Evolutionary conservation across 352 stramenopile genomes (phyloP), one percentile per base, ranked within the genome.

Genomic region (Pythium periplocum): DNA sequence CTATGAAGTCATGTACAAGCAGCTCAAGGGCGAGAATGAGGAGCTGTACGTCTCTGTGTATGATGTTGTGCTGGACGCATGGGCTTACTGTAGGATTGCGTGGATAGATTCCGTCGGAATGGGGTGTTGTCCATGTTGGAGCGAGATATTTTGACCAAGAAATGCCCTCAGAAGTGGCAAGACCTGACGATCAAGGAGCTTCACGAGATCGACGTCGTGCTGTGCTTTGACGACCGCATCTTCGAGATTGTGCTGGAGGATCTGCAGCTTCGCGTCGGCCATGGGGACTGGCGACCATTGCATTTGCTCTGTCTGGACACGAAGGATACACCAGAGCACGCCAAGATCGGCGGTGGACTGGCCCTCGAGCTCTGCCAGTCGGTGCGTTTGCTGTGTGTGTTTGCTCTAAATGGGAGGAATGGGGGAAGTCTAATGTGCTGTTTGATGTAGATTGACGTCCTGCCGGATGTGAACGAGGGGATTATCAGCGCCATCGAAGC

Each of bases 201-300:
- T 17, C 74, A 86, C 31, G 65, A 74, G 2, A 75, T 95, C 55
- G 81, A 93, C 49, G 81, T 96, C 17, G 79, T 95, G 33, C 53
- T 96, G n/a, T 95, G 85, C 73, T 96, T 96, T 66, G 87, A 96
- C 64, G 80, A 93, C 66, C 80, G 83, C 54, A 90, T 96, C 53
- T 96, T 91, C 31, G 83, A 95, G 59, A 90, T 92, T 33, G 80
- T 96, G 12, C 55, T 93, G 32, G 84, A 96, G 48, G 80, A 86
- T 56, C 57, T 89, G 51, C 78, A 89, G 65, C 62, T 89, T 39
- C 73, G 75, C 9, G 61, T 80, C 9, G 75, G 70, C 7, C 65
- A 65, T 8, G 73, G 59, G 53, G 59, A 65, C 54, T 89, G 78
- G 78, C 61, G 72, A 35, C 73, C 82, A 44, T 62, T 96, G 48